phyloP scores from a whole-genome alignment of 202 grass and related monocot genomes.

The Eragrostis tef region DNA sequence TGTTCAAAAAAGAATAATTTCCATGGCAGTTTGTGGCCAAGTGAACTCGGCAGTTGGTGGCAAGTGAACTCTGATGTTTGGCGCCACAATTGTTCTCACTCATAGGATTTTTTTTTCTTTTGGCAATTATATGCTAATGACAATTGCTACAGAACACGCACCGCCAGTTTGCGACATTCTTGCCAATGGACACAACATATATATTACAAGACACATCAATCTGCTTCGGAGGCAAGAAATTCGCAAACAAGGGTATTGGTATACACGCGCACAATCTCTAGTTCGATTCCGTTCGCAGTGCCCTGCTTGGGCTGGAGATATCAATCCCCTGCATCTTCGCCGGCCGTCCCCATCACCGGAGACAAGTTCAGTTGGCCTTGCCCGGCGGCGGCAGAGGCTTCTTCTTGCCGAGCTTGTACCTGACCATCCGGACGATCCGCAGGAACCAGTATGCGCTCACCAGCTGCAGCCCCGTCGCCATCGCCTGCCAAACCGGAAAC shows the following conservation, averaged over 20 bases:
- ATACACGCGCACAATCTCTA: neutral
- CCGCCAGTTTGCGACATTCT: neutral
- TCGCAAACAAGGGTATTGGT: neutral
- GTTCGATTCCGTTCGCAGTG: neutral
- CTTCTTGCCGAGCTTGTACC: constrained; percentile 72
- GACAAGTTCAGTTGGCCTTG: constrained; percentile 19
- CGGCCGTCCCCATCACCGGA: neutral
- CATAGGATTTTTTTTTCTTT: neutral
- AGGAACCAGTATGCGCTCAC: constrained; percentile 95
- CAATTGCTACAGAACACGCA: constrained; percentile 18
- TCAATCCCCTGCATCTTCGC: neutral
- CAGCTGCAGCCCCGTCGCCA: constrained; percentile 73
- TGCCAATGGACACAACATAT: neutral
- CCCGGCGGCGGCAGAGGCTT: neutral
- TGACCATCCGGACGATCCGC: constrained; percentile 86
- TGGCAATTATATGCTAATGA: neutral
- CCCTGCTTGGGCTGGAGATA: too few relatives aligned
- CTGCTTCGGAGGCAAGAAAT: neutral
- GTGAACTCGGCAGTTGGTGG: too few relatives aligned
- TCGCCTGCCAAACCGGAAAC: constrained; percentile 50
- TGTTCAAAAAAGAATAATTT: neutral
- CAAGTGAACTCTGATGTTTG: neutral
- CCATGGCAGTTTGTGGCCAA: neutral
- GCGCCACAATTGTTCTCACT: neutral
- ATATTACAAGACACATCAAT: neutral